Evolutionary conservation across 805 yeast species (phyloP).

Genomic region (Wickerhamiella brachini): DNA sequence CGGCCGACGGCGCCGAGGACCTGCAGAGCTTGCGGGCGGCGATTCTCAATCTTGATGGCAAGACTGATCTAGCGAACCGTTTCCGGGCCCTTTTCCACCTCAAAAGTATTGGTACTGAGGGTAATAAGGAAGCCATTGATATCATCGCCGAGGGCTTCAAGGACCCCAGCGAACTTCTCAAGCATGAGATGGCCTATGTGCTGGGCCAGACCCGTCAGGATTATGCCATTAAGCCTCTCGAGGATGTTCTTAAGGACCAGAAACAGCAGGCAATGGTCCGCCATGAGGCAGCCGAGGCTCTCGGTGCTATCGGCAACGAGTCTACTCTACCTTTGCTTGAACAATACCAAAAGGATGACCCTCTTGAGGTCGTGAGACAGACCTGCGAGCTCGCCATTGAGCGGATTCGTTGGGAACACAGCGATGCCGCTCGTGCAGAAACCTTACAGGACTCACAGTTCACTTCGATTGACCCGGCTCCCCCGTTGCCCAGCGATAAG

Average conservation of each 20-base stretch:
- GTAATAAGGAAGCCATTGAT: constrained; percentile 62
- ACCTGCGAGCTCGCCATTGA: constrained; percentile 96
- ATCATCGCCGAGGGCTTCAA: constrained; percentile 81
- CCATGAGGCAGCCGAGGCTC: constrained; percentile 98
- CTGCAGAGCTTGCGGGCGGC: constrained; percentile 15
- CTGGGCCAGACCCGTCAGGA: constrained; percentile 87
- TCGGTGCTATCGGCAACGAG: constrained; percentile 85
- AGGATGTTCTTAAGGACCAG: constrained; percentile 50
- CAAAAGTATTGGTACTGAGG: constrained; percentile 73
- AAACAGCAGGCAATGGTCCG: constrained; percentile 83
- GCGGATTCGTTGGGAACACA: constrained; percentile 84
- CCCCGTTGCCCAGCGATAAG: constrained; percentile 63
- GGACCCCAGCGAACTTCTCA: constrained; percentile 76
- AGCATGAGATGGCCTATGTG: constrained; percentile 96
- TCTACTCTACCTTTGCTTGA: constrained; percentile 55
- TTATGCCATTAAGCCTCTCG: constrained; percentile 60
- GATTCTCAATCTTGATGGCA: constrained; percentile 33
- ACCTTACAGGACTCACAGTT: constrained; percentile 61
- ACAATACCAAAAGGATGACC: constrained; percentile 56
- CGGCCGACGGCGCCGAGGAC: constrained; percentile 17
- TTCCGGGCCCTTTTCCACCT: constrained; percentile 90
- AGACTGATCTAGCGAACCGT: constrained; percentile 65
- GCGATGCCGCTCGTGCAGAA: constrained; percentile 53
- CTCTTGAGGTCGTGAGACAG: constrained; percentile 78
- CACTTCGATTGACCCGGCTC: constrained; percentile 93